Evolutionary conservation across 768 basidiomycete genomes (phyloP).

Genomic region (Pleurotus citrinopileatus): DNA sequence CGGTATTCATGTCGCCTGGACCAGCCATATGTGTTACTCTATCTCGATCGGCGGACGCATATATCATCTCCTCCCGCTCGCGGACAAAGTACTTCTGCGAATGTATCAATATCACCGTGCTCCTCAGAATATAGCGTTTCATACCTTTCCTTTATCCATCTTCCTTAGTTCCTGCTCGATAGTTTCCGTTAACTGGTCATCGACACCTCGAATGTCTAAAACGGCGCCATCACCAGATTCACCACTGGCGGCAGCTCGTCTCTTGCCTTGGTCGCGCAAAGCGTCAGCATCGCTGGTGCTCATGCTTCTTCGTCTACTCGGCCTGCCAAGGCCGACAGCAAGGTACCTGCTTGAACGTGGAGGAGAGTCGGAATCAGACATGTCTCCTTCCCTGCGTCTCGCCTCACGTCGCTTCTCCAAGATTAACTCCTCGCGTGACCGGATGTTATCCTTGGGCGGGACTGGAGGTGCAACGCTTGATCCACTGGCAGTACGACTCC

Average conservation of each 20-base stretch:
- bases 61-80: conserved; percentile 73
- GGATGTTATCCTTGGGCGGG: conserved; percentile 67
- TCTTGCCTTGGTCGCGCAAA: conserved; percentile 29
- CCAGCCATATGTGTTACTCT: conserved; percentile 66
- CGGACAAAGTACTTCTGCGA: conserved; percentile 76
- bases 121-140: conserved; percentile 27
- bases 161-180: conserved; percentile 74
- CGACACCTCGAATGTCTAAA: conserved; percentile 38
- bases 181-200: conserved; percentile 61
- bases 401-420: conserved; percentile 67
- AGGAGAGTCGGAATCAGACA: conserved; percentile 2
- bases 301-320: conserved; percentile 66
- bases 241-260: conserved; percentile 27
- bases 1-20: conserved; percentile 80
- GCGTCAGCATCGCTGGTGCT: conserved; percentile 74
- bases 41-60: conserved; percentile 78
- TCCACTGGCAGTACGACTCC: conserved; percentile 39
- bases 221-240: conserved; percentile 36
- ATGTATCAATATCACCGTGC: not conserved
- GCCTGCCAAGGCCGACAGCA: conserved; percentile 38
- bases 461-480: conserved; percentile 43
- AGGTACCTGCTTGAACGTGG: conserved; percentile 21
- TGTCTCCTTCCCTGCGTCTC: conserved; percentile 49
- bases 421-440: conserved; percentile 63
- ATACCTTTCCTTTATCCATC: conserved; percentile 41